phyloP scores from a whole-genome alignment of 306 rosid species.

The Potentilla sterilis region DNA sequence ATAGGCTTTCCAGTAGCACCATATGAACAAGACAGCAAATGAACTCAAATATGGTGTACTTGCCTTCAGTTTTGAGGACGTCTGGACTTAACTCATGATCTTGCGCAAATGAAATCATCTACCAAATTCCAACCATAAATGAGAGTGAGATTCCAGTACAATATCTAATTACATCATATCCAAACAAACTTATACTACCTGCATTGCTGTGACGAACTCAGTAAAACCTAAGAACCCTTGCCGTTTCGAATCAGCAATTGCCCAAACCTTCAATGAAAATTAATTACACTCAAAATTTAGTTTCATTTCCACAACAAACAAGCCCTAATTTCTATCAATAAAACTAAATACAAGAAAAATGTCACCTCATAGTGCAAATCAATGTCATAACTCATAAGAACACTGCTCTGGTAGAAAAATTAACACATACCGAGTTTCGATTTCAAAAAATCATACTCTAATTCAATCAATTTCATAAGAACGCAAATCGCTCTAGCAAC shows the following conservation, averaged over 20 bases:
- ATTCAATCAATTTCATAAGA: neutral
- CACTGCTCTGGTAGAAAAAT: too few relatives aligned
- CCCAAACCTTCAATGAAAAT: slow-evolving; percentile 57
- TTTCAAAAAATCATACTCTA: neutral
- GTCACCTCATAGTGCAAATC: too few relatives aligned
- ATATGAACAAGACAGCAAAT: neutral
- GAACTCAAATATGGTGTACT: slow-evolving; percentile 22
- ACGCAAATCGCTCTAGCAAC: neutral
- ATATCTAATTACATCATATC: neutral
- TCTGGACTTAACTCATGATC: slow-evolving; percentile 61
- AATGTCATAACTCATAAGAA: too few relatives aligned
- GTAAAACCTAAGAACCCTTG: slow-evolving; percentile 68
- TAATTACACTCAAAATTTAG: neutral
- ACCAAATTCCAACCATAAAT: slow-evolving; percentile 9
- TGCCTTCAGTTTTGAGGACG: slow-evolving; percentile 55
- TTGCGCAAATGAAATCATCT: slow-evolving; percentile 81
- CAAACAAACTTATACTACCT: slow-evolving; percentile 35
- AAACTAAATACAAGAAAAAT: too few relatives aligned
- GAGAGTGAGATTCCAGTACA: neutral
- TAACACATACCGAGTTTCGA: neutral
- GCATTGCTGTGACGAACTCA: slow-evolving; percentile 82
- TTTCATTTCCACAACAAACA: neutral
- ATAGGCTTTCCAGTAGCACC: neutral
- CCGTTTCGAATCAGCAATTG: slow-evolving; percentile 68
- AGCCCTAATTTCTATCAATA: too few relatives aligned